Percentiles rank a stretch among this genome's conserved stretches.
Evolutionary conservation across 2,329 filamentous ascomycete species (phyloP).

Genomic region (Rutstroemia sp.): DNA sequence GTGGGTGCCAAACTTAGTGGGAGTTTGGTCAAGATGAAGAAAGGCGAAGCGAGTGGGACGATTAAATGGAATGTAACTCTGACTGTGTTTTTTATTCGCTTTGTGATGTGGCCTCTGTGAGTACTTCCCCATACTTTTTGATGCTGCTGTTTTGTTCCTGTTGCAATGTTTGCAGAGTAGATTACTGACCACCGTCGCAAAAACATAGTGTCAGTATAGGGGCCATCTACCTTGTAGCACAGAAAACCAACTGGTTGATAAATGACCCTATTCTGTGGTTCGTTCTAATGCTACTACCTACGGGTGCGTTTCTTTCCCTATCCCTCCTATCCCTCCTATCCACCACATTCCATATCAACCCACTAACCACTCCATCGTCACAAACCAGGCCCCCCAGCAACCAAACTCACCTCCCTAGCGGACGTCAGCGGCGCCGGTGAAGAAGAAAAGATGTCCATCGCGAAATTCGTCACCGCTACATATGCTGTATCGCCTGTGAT

Average conservation of each 20-base stretch:
- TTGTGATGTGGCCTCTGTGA: constrained; percentile 50
- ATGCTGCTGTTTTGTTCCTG: too few relatives aligned
- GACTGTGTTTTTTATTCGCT: constrained; percentile 46
- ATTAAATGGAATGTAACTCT: constrained; percentile 42
- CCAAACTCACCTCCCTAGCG: constrained; percentile 39
- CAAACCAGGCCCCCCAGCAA: constrained; percentile 35
- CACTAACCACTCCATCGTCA: too few relatives aligned
- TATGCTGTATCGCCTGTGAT: constrained; percentile 33
- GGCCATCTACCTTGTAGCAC: constrained; percentile 46
- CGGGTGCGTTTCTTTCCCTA: constrained; percentile 7
- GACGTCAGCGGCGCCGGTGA: constrained; percentile 35
- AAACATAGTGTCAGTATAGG: constrained; percentile 38
- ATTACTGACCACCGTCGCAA: too few relatives aligned
- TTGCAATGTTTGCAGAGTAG: too few relatives aligned
- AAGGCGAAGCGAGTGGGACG: constrained; percentile 27
- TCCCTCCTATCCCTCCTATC: neutral
- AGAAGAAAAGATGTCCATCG: constrained; percentile 35
- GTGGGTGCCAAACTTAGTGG: constrained; percentile 57
- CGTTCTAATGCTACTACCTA: constrained; percentile 42
- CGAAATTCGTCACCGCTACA: constrained; percentile 37
- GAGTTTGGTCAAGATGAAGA: constrained; percentile 40
- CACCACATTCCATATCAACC: neutral
- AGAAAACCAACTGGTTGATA: constrained; percentile 42
- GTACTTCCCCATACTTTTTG: too few relatives aligned
- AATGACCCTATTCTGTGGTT: constrained; percentile 61